Conservation (phyloP, 1,139 yeast species). For the Debaryomyces psychrophilus region DNA sequence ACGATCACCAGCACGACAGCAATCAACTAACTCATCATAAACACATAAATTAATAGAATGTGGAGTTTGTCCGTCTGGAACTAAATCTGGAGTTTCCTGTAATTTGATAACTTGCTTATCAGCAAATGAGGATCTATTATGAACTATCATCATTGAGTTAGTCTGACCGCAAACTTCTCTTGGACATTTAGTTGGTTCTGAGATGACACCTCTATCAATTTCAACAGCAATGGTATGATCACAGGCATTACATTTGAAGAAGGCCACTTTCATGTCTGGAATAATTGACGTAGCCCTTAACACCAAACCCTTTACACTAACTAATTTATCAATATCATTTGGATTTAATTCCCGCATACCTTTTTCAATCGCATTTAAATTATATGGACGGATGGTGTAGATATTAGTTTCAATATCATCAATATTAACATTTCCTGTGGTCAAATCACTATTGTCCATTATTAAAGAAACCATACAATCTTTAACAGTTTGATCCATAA, state of each 20-base stretch:
- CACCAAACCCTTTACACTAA: constrained; percentile 88
- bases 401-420: constrained; percentile 79
- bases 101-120: constrained; percentile 92
- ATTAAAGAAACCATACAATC: constrained; percentile 85
- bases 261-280: constrained; percentile 98
- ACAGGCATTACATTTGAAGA: constrained; percentile 93
- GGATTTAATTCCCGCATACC: constrained; percentile 98
- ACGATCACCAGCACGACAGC: constrained; percentile 96
- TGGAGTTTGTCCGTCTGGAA: constrained; percentile 99
- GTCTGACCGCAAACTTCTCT: constrained; percentile 82
- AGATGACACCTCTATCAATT: constrained; percentile 90
- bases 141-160: constrained; percentile 88
- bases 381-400: constrained; percentile 88
- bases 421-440: constrained; percentile 34
- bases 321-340: constrained; percentile 90
- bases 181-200: constrained; percentile 93
- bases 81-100: constrained; percentile 96
- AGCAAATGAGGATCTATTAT: constrained; percentile 89
- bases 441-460: constrained; percentile 52
- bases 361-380: constrained; percentile 60
- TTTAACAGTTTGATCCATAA: constrained; percentile 94
- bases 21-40: constrained; percentile 93
- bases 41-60: constrained; percentile 93
- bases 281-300: constrained; percentile 87
- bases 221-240: constrained; percentile 91